Percentiles rank a stretch among this genome's conserved stretches.
Evolutionary conservation across 164 flowering plant species (phyloP).

Genomic region (Houttuynia cordata): DNA sequence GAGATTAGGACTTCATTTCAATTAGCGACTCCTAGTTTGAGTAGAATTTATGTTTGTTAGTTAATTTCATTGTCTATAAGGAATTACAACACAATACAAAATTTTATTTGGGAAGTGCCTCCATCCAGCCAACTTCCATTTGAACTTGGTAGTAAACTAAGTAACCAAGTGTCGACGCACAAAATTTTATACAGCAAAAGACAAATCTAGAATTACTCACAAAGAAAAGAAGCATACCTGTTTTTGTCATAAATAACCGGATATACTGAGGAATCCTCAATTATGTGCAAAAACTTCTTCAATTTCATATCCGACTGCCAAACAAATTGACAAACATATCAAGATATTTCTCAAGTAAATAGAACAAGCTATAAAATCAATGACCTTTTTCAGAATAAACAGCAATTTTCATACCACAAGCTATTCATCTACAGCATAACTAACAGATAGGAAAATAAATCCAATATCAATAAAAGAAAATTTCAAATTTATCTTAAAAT

Average conservation of each 20-base stretch:
- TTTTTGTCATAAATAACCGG: slow-evolving; percentile 75
- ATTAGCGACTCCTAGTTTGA: too few relatives aligned
- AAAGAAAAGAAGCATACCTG: slow-evolving; percentile 35
- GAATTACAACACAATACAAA: too few relatives aligned
- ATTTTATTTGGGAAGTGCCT: neutral
- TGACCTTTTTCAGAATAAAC: neutral
- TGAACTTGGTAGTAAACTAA: neutral
- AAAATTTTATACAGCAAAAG: too few relatives aligned
- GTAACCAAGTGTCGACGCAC: neutral
- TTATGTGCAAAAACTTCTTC: slow-evolving; percentile 93
- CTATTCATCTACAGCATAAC: too few relatives aligned
- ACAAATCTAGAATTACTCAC: neutral
- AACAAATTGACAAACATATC: slow-evolving; percentile 4
- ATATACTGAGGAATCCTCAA: slow-evolving; percentile 75
- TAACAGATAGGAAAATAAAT: too few relatives aligned
- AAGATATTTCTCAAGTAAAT: neutral
- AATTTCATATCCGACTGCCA: slow-evolving; percentile 84
- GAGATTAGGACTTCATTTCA: too few relatives aligned
- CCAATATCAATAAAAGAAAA: too few relatives aligned
- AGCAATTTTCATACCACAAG: too few relatives aligned
- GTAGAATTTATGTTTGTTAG: too few relatives aligned
- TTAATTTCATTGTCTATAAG: too few relatives aligned
- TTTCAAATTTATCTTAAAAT: too few relatives aligned
- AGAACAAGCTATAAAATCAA: slow-evolving; percentile 1
- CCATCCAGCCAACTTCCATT: neutral